Base-by-base conservation (phyloP, 2,329 filamentous ascomycete genomes). In the Aspergillus vadensis region DNA sequence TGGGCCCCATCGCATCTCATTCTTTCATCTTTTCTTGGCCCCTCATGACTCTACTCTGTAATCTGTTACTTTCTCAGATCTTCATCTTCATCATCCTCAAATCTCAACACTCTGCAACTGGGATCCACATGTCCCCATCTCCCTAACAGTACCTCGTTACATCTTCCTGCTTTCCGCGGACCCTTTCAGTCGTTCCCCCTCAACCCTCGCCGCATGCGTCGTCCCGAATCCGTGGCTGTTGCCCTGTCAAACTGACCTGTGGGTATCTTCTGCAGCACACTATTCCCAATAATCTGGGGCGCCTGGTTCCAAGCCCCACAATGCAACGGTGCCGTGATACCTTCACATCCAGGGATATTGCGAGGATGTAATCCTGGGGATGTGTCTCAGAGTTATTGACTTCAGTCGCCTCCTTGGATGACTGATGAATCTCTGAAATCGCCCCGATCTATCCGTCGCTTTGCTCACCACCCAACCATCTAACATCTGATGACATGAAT, bases 181-280 rank as follows among this genome's bases (percentile, higher is more conserved):
- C 57, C 25, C 32, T 30, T 39, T 38, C 30, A 43, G 44, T 47
- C 52, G 53, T 8, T 25, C 39, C 23, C 49, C 15, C 52, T 49
- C 38, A 55, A 57, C 50, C 23, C 25, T 57, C 60, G 49, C 61
- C 58, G 59, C 54, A 57, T 61, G 59, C 59, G 59, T 57, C 53
- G 55, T 48, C 52, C 55, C 63, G 61, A 36, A 63, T 55, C 55
- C 56, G 58, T 61, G 48, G 55, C 52, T 19, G 55, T 51, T 53
- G 50, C 56, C 59, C 57, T 57, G 58, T 65, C 58, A 65, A 50
- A 61, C 36, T 59, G 60, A 57, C 39, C 51, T 49, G 55, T 61
- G 38, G 41, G 39, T 19, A 50, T 53, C 32, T 36, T 43, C 49
- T 54, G 58, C 57, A 63, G 60, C 43, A 55, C 21, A 60, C 58